Base-by-base conservation (phyloP, 805 yeast genomes). In the Wickerhamomyces chambardii region DNA sequence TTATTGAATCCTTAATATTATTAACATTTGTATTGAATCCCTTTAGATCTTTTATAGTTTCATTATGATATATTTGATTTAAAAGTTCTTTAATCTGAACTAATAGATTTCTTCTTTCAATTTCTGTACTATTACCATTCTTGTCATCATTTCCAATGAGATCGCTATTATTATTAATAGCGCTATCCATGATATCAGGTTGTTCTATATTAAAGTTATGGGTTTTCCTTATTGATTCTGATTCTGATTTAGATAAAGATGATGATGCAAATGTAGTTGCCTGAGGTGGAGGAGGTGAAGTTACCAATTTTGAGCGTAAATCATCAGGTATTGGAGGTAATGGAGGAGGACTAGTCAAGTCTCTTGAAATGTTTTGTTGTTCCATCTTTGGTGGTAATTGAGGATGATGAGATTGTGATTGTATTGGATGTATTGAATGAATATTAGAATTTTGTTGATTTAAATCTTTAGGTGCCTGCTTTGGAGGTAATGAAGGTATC, bases 281-380 rank as follows among this genome's bases (percentile, higher is more conserved):
- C 17, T 30, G 24, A 17, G 18, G 17, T 29, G 17, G 25, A 12
- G 27, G 24, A 21, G 22, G 36, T 12, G 44, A 36, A 12, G 47
- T 48, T 38, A 3, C 41, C 17, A 44, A 49, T 33, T 16, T 36
- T 1, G 38, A 28, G 6, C 46, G 41, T 12, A 44, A 33, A 17
- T 56, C 55, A 28, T 56, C 58, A 5, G 70, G 70, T 28, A 63
- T 43, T 9, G 64, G 66, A 10, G 66, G 70, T 22, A 55, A 48
- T 7, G 61, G 61, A 1, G 66, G 68, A 24, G 56, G 55, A 12
- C 43, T 44, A 12, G 35, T 6, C 14, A 34, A 9, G 11, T 5
- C 27, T 19, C 34, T 15, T 22, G 32, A 34, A 9, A 18, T 12
- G 4, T 31, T 17, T 31, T 17, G 19, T 15, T 19, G 10, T 37